Base-by-base conservation (phyloP, 2,329 filamentous ascomycete species). In the Clarireedia monteithiana region DNA sequence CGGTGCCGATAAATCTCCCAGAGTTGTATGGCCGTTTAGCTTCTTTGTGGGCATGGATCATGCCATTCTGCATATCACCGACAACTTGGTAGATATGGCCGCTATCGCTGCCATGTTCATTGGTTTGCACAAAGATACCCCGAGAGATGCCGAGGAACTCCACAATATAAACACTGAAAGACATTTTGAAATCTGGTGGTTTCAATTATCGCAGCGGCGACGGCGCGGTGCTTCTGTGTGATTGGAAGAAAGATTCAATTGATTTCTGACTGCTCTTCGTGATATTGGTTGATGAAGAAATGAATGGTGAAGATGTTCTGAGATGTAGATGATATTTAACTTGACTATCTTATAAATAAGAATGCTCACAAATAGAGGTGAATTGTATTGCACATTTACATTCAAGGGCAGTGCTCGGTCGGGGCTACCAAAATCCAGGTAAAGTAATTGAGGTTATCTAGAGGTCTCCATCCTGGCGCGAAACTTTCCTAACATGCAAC, bases 81-180 rank as follows among this genome's bases (percentile, higher is more conserved):
- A 27, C 48, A 27, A 56, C 53, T 52, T 58, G 48, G 39, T 49
- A 58, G 15, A 58, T 34, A 53, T 51, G 51, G 14, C 57, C 53
- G 27, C 30, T 39, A 14, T 51, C 48, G 23, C 12, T 34, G 20
- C 57, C 57, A 2, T 30, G 17, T 34, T 53, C 48, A 36, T 53
- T 17, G 6, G 53, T 56, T 15, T 58, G 53, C 20, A 58, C 38
- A 24, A 58, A 58, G 27, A 56, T 51, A 15, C 53, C 53, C 17
- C 53, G 14, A 14, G 53, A 50, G 17, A 42, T 24, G 6, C 53
- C 53, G 15, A 50, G 53, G 20, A 55, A 50, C n/a, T 55, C 53
- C n/a, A 50, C 47, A 27, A 44, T 55, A 24, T 50, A 55, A 27
- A 45, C 47, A 15, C 44, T 55, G 53, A 44, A 50, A 39, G 53